A percentile compares a stretch with the other conserved stretches of the same genome.
phyloP scores from a whole-genome alignment of 202 grass and related monocot species.

The Thinopyrum obtusiflorum region DNA sequence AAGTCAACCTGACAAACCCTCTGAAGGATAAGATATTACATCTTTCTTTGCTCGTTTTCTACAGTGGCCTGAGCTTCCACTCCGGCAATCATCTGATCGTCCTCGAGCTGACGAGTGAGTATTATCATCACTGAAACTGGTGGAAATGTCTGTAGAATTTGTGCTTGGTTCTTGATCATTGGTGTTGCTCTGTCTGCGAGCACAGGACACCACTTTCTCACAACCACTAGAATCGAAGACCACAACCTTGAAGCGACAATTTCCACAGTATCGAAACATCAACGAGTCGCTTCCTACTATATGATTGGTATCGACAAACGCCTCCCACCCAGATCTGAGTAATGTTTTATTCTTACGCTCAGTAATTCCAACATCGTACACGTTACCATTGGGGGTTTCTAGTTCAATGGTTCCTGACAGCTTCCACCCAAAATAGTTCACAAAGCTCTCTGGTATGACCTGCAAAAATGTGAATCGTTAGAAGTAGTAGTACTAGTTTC shows the following conservation, averaged over 20 bases:
- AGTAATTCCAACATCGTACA: slow-evolving; percentile 26
- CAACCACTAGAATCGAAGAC: slow-evolving; percentile 40
- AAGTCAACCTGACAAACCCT: slow-evolving; percentile 5
- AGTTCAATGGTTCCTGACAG: slow-evolving; percentile 23
- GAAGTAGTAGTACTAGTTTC: background rate
- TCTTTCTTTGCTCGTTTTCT: background rate
- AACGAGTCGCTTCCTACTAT: slow-evolving; percentile 28
- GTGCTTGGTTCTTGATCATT: background rate
- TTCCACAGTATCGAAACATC: slow-evolving; percentile 31
- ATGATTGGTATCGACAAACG: slow-evolving; percentile 34
- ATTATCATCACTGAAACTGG: background rate
- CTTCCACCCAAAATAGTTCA: slow-evolving; percentile 13
- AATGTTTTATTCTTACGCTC: background rate
- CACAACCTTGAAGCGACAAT: slow-evolving; percentile 27
- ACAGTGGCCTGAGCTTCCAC: background rate
- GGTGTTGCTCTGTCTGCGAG: background rate
- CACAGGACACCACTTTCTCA: slow-evolving; percentile 38
- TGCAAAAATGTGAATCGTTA: slow-evolving; percentile 5
- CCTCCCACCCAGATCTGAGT: slow-evolving; percentile 42
- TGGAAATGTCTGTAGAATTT: slow-evolving; percentile 2
- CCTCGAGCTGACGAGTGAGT: background rate
- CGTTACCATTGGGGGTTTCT: slow-evolving; percentile 28
- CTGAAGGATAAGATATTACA: background rate
- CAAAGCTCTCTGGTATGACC: slow-evolving; percentile 41
- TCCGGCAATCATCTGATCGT: background rate